Conservation (phyloP, 176 grass and related monocot genomes). For the Avena atlantica region DNA sequence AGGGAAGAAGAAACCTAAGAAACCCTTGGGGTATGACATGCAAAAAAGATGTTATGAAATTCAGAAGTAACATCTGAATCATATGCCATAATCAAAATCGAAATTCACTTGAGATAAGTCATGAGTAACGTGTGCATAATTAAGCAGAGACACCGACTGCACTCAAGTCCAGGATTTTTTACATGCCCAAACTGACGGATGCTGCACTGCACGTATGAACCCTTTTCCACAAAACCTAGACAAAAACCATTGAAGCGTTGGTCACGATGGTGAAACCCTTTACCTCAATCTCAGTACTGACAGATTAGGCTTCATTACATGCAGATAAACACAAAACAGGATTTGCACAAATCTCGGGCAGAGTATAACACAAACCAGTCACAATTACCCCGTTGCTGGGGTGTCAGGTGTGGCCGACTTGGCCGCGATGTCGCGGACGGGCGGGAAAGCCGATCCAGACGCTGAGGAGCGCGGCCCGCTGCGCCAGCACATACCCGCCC, state of each 20-base stretch:
- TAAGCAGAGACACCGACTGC: not conserved
- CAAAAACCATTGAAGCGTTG: not conserved
- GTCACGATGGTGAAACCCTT: not conserved
- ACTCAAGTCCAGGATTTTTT: not conserved
- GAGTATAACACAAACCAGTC: slow-evolving; percentile 44
- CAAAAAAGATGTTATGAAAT: too few species aligned
- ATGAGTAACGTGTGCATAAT: slow-evolving; percentile 13
- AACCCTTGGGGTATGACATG: too few species aligned
- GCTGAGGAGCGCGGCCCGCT: too few species aligned
- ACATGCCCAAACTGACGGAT: not conserved
- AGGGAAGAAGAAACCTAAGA: too few species aligned
- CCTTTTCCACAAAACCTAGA: not conserved
- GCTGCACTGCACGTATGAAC: not conserved
- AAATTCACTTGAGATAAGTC: slow-evolving; percentile 22
- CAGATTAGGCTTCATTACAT: not conserved
- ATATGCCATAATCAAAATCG: too few species aligned
- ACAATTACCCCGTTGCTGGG: slow-evolving; percentile 2
- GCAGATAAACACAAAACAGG: not conserved
- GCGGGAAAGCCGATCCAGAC: slow-evolving; percentile 33
- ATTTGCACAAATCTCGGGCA: not conserved
- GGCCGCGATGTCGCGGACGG: slow-evolving; percentile 48
- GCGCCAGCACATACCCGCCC: too few species aligned
- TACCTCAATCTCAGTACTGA: not conserved
- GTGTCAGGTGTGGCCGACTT: slow-evolving; percentile 7
- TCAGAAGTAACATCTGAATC: too few species aligned